phyloP scores from a whole-genome alignment of 805 yeast species.

The Lachancea mirantina region DNA sequence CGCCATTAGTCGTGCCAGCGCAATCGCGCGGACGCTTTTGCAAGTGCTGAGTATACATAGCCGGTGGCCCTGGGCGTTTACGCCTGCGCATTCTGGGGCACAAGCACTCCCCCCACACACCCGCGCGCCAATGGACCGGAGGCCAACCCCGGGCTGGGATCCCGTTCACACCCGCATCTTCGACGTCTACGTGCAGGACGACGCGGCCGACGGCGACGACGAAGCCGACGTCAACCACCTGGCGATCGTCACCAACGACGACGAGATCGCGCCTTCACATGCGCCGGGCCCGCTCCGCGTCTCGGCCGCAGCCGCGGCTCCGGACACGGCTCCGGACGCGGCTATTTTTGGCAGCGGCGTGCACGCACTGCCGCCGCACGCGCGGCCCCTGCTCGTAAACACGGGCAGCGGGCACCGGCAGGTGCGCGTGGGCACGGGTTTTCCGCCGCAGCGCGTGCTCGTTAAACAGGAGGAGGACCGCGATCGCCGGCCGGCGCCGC shows the following conservation, averaged over 20 bases:
- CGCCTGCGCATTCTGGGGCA: too few relatives aligned
- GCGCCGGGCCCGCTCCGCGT: too few relatives aligned
- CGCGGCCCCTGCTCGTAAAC: conserved; percentile 3
- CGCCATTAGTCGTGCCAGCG: too few relatives aligned
- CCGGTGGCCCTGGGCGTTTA: too few relatives aligned
- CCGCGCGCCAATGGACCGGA: background rate
- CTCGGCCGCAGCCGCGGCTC: too few relatives aligned
- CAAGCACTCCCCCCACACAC: too few relatives aligned
- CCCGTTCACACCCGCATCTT: conserved; percentile 20
- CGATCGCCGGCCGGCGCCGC: conserved; percentile 1
- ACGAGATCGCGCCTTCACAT: too few relatives aligned
- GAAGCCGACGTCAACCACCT: conserved; percentile 5
- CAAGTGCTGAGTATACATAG: too few relatives aligned
- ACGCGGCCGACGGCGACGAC: conserved; percentile 6
- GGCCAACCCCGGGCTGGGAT: conserved; percentile 11
- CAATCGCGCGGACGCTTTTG: too few relatives aligned
- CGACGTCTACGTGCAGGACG: conserved; percentile 21
- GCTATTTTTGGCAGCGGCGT: too few relatives aligned
- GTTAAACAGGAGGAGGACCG: too few relatives aligned
- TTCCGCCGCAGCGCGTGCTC: background rate
- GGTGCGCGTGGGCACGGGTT: background rate
- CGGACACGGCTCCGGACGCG: too few relatives aligned
- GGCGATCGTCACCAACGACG: conserved; percentile 1
- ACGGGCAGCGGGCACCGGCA: conserved; percentile 4
- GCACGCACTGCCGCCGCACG: background rate